These are phyloP conservation scores for Epichloe sp. DNA, from an alignment of 2,329 filamentous ascomycete genomes.

Conservation along the genomic window DNA sequence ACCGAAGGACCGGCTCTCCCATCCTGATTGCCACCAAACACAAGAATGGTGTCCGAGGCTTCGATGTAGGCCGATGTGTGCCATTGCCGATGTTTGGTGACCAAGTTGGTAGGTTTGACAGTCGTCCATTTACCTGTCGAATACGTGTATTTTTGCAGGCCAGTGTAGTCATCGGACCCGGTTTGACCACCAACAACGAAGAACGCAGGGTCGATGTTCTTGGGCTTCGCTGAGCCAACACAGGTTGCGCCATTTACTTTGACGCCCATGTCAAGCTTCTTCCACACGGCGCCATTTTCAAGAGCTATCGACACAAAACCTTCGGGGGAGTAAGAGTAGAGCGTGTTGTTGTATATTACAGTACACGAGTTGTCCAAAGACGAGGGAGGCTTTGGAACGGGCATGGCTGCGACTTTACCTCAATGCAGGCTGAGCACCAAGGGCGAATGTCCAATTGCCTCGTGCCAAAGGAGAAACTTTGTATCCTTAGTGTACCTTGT, in stretches of 20 bases:
- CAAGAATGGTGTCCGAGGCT: conserved; percentile 55
- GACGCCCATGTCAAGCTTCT: conserved; percentile 48
- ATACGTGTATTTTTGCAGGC: conserved; percentile 57
- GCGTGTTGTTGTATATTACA: conserved; percentile 63
- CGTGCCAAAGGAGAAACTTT: not conserved
- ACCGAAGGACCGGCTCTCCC: conserved; percentile 45
- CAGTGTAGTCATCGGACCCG: conserved; percentile 45
- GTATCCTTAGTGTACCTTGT: not conserved
- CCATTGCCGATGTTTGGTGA: conserved; percentile 55
- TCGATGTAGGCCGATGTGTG: conserved; percentile 69
- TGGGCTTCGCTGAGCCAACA: conserved; percentile 52
- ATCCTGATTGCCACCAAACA: conserved; percentile 66
- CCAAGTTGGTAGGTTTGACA: conserved; percentile 28
- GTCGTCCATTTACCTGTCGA: conserved; percentile 39
- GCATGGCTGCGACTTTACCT: conserved; percentile 38
- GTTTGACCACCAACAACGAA: conserved; percentile 69
- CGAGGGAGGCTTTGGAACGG: conserved; percentile 55
- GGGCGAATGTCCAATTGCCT: not conserved
- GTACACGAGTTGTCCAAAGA: conserved; percentile 70
- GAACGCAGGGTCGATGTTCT: conserved; percentile 47
- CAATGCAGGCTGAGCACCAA: not conserved
- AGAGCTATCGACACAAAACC: conserved; percentile 66
- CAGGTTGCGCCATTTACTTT: conserved; percentile 65
- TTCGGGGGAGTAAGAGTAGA: conserved; percentile 71
- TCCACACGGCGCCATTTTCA: conserved; percentile 59